These are phyloP conservation scores for Xylaria sp. DNA, from an alignment of 2,329 filamentous ascomycete species.

Conservation along the genomic window DNA sequence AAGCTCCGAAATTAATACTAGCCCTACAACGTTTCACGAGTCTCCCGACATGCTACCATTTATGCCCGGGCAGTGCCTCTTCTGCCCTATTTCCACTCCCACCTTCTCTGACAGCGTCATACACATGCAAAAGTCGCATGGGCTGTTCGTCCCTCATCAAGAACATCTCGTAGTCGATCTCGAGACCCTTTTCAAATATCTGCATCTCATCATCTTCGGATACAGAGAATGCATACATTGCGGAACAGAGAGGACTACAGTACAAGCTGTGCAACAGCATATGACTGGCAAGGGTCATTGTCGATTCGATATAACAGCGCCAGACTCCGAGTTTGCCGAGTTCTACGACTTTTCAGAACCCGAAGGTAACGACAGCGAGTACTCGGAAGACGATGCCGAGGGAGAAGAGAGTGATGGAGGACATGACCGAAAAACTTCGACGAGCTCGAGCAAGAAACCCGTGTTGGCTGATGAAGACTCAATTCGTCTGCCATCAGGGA, in stretches of 20 bases:
- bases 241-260: constrained; percentile 49
- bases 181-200: constrained; percentile 53
- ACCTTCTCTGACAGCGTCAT: constrained; percentile 28
- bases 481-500: constrained; percentile 37
- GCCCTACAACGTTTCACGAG: constrained; percentile 11
- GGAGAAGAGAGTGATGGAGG: constrained; percentile 2
- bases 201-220: constrained; percentile 54
- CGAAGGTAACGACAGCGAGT: constrained; percentile 11
- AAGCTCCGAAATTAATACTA: constrained; percentile 16
- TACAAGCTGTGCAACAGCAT: constrained; percentile 54
- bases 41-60: constrained; percentile 29
- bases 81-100: constrained; percentile 29
- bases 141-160: constrained; percentile 50
- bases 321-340: constrained; percentile 37
- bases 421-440: not conserved
- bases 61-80: constrained; percentile 36
- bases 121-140: constrained; percentile 58
- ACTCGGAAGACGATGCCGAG: constrained; percentile 15
- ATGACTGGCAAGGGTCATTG: constrained; percentile 40
- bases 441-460: constrained; percentile 20
- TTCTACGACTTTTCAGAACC: constrained; percentile 36
- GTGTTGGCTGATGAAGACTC: constrained; percentile 30
- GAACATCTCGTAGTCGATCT: constrained; percentile 51
- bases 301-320: constrained; percentile 33
- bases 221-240: constrained; percentile 59